Percentiles rank a stretch among this genome's conserved stretches.
Evolutionary conservation across 352 stramenopile species (phyloP).

Genomic region (Thraustotheca clavata): DNA sequence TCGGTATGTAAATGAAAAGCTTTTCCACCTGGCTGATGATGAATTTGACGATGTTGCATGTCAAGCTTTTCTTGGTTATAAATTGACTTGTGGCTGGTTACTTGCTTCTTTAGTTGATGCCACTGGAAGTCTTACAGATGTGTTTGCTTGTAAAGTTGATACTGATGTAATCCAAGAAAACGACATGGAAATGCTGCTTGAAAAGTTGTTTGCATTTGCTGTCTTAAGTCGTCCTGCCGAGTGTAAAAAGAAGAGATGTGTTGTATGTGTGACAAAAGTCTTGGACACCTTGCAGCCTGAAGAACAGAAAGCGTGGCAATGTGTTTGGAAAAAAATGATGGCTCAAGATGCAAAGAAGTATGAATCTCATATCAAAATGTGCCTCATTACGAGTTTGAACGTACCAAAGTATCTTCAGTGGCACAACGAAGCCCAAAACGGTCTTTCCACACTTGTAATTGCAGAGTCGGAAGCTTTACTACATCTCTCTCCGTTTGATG

Average conservation of each 20-base stretch:
- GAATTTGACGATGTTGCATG: neutral
- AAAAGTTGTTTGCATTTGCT: constrained; percentile 2
- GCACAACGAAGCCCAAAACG: neutral
- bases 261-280: neutral
- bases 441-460: neutral
- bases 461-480: neutral
- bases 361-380: neutral
- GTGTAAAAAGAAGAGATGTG: neutral
- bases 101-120: neutral
- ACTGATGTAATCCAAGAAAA: too few relatives aligned
- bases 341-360: neutral
- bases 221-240: neutral
- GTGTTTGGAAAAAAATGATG: neutral
- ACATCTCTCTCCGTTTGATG: neutral
- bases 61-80: neutral
- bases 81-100: neutral
- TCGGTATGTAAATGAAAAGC: neutral
- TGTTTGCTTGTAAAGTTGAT: too few relatives aligned
- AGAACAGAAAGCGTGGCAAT: neutral
- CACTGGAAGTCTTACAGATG: neutral
- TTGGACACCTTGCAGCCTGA: neutral
- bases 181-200: neutral
- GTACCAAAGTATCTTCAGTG: neutral
- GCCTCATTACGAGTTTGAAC: neutral
- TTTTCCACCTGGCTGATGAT: constrained; percentile 7